Conservation (phyloP, 306 rosid species). For the Cajanus cajan region DNA sequence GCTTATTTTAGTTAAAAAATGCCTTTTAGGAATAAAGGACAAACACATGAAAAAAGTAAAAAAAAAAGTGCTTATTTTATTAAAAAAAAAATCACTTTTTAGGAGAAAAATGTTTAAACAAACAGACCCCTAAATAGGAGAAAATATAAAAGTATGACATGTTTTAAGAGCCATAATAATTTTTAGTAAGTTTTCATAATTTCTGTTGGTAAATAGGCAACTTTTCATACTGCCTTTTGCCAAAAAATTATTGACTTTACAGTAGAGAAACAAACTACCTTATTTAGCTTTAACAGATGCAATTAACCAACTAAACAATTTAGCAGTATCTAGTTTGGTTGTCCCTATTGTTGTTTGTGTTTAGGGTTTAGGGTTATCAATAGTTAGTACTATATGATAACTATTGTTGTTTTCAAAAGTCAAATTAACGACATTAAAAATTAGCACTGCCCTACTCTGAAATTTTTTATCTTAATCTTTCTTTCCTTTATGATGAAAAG, state of each 20-base stretch:
- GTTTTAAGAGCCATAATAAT: background rate
- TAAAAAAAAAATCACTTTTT: too few relatives aligned
- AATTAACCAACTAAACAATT: background rate
- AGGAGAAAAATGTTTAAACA: too few relatives aligned
- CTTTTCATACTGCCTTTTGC: background rate
- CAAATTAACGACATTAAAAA: background rate
- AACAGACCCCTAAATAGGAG: too few relatives aligned
- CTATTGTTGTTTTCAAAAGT: background rate
- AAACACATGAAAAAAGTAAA: too few relatives aligned
- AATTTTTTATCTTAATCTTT: slow-evolving; percentile 14
- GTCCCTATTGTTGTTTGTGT: background rate
- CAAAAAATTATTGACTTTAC: background rate
- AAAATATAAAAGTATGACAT: background rate
- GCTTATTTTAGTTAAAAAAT: too few relatives aligned
- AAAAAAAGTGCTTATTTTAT: too few relatives aligned
- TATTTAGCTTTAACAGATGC: background rate
- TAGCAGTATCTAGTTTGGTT: background rate
- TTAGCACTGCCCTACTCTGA: background rate
- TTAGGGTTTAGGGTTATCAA: too few relatives aligned
- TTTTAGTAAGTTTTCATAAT: background rate
- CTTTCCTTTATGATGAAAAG: slow-evolving; percentile 43
- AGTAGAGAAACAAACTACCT: background rate
- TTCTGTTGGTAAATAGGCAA: background rate
- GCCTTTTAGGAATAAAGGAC: too few relatives aligned
- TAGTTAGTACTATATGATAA: too few relatives aligned